Base-by-base conservation (phyloP, 106 monocot genomes). In the Apostasia ramifera region DNA sequence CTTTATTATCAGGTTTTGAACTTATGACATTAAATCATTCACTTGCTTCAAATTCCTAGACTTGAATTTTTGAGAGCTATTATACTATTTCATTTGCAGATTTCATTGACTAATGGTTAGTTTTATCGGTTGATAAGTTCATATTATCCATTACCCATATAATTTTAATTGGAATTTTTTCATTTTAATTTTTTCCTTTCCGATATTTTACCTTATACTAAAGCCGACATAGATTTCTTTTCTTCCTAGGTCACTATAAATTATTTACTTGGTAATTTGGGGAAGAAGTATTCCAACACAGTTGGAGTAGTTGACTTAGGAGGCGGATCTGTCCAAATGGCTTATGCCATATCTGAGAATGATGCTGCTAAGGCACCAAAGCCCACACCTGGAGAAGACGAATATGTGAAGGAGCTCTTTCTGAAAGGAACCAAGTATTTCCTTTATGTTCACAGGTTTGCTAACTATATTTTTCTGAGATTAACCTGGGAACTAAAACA, bases 281-380 rank as follows among this genome's bases (percentile, higher is more conserved):
- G 88, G 7, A 81, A 84, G 62, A 59, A 59, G 57, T 81, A 88
- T 70, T 70, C 84, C 44, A 63, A 76, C 9, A 84, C 88, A 62
- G 88, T 84, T 65, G 88, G 88, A 63, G 88, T 88, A 59, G 84
- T 88, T 59, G 88, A 88, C 74, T 73, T 88, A 2, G 84, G 88
- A 40, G 88, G 88, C 54, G 88, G 88, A 4, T 88, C 88, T 71
- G 88, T 88, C 45, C 88, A 88, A 74, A 88, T 88, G 88, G 81
- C 88, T 5, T 88, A 88, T 88, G 88, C 88, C 47, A 88, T 88
- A 37, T 88, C 88, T 53, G 79, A 88, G 73, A 70, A 71, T 51
- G 88, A 81, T 58, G 88, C 88, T 68, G 71, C 70, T 64, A 81
- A 73, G 58, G 78, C 88, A 43, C 81, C 88, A 66, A 74, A 45